A percentile compares a stretch with the other conserved stretches of the same genome.
Conservation (phyloP, 2,329 filamentous ascomycete species). For the Talaromyces verruculosus region DNA sequence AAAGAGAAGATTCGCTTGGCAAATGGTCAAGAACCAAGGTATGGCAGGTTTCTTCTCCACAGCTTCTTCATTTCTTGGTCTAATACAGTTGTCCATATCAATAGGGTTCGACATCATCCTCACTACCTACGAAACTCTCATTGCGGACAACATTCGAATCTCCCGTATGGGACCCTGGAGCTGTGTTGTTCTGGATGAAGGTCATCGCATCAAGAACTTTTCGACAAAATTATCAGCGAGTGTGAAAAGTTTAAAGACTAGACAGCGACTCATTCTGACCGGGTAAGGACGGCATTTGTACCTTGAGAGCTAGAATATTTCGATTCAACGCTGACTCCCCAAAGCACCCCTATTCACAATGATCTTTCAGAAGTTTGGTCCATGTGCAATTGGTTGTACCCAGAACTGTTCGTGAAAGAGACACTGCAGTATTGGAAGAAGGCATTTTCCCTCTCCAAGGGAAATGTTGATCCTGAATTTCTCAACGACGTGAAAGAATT, state of each 20-base stretch:
- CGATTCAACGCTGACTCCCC: slow-evolving; percentile 59
- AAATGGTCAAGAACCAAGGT: slow-evolving; percentile 19
- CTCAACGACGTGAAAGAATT: slow-evolving; percentile 55
- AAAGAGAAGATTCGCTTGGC: slow-evolving; percentile 38
- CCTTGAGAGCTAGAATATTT: slow-evolving; percentile 57
- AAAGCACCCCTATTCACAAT: slow-evolving; percentile 58
- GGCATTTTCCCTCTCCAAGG: slow-evolving; percentile 58
- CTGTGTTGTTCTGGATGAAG: slow-evolving; percentile 56
- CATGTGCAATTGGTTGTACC: slow-evolving; percentile 58
- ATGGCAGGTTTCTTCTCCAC: not conserved
- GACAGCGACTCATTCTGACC: slow-evolving; percentile 53
- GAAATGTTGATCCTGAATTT: slow-evolving; percentile 54
- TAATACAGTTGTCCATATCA: not conserved
- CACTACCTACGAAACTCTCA: slow-evolving; percentile 53
- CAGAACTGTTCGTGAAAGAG: slow-evolving; percentile 56
- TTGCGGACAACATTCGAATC: slow-evolving; percentile 51
- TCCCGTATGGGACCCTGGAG: slow-evolving; percentile 53
- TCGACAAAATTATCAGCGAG: slow-evolving; percentile 45
- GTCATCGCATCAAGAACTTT: slow-evolving; percentile 55
- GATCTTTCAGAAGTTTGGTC: slow-evolving; percentile 60
- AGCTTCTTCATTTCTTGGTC: too few species aligned
- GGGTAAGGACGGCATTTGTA: slow-evolving; percentile 29
- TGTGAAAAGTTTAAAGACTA: slow-evolving; percentile 47
- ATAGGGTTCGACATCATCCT: slow-evolving; percentile 40
- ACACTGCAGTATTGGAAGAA: slow-evolving; percentile 54